Percentiles rank a stretch among this genome's conserved stretches.
These are phyloP conservation scores for Candida pseudoglaebosa DNA, from an alignment of 805 yeast species.

Conservation along the genomic window DNA sequence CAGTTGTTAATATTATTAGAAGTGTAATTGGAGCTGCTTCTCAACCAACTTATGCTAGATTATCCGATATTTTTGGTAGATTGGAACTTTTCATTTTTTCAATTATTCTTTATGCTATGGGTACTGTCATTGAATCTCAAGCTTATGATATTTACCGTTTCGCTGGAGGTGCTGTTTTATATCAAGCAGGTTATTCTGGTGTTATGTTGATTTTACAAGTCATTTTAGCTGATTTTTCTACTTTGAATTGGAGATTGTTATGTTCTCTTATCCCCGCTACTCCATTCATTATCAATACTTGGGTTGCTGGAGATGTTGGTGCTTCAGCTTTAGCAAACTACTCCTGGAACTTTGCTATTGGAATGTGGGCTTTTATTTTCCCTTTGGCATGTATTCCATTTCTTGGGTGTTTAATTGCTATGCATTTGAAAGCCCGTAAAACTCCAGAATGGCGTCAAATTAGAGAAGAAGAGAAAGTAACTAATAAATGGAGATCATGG, in stretches of 20 bases:
- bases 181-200: conserved; percentile 57
- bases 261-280: conserved; percentile 63
- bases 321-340: conserved; percentile 41
- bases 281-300: conserved; percentile 73
- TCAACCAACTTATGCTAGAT: conserved; percentile 59
- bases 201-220: conserved; percentile 53
- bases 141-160: conserved; percentile 53
- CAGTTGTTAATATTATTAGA: conserved; percentile 57
- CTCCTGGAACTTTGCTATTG: conserved; percentile 62
- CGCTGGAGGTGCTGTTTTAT: conserved; percentile 60
- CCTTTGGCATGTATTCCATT: conserved; percentile 65
- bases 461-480: conserved; percentile 12
- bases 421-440: conserved; percentile 50
- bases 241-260: conserved; percentile 66
- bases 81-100: conserved; percentile 46
- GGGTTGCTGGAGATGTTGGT: conserved; percentile 66
- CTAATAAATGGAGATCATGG: conserved; percentile 35
- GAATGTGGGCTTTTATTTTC: conserved; percentile 76
- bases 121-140: conserved; percentile 62
- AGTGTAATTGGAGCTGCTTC: conserved; percentile 64
- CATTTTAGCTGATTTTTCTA: conserved; percentile 62
- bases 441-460: conserved; percentile 43
- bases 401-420: conserved; percentile 48
- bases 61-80: conserved; percentile 68
- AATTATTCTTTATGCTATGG: conserved; percentile 54